These are phyloP conservation scores for Earliella scabrosa DNA, from an alignment of 1,284 basidiomycete genomes.

Conservation along the genomic window DNA sequence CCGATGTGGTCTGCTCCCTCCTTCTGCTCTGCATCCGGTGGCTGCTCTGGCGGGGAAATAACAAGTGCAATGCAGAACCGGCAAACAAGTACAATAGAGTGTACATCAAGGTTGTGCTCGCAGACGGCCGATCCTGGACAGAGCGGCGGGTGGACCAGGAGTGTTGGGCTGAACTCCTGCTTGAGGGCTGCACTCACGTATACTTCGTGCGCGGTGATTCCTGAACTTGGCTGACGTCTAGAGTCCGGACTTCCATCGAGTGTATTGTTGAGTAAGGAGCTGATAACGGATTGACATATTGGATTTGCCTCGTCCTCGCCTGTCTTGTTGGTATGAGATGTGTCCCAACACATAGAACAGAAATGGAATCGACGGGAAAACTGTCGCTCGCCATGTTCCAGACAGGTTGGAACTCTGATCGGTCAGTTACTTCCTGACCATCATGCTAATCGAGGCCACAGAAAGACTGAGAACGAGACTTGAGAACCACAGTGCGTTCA, in stretches of 20 bases:
- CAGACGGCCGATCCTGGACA: constrained; percentile 53
- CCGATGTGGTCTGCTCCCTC: constrained; percentile 52
- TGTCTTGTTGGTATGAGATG: too few relatives aligned
- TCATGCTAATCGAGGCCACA: too few relatives aligned
- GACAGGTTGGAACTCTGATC: too few relatives aligned
- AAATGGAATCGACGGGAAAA: too few relatives aligned
- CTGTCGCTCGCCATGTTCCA: too few relatives aligned
- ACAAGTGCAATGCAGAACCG: constrained; percentile 59
- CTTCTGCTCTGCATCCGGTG: constrained; percentile 56
- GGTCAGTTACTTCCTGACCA: too few relatives aligned
- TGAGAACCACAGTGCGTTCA: too few relatives aligned
- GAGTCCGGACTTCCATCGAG: constrained; percentile 39
- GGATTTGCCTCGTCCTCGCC: too few relatives aligned
- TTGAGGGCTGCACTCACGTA: background rate
- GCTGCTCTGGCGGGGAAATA: constrained; percentile 66
- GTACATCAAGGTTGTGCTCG: constrained; percentile 57
- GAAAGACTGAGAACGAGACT: too few relatives aligned
- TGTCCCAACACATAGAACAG: too few relatives aligned
- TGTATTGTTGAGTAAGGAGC: too few relatives aligned
- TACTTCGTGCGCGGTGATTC: constrained; percentile 30
- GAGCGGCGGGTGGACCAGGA: constrained; percentile 68
- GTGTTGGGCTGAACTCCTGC: constrained; percentile 20
- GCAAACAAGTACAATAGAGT: constrained; percentile 64
- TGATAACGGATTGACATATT: too few relatives aligned
- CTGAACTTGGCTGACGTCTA: constrained; percentile 36